phyloP scores from a whole-genome alignment of 345 rosid genomes.

The Erucastrum elatum region DNA sequence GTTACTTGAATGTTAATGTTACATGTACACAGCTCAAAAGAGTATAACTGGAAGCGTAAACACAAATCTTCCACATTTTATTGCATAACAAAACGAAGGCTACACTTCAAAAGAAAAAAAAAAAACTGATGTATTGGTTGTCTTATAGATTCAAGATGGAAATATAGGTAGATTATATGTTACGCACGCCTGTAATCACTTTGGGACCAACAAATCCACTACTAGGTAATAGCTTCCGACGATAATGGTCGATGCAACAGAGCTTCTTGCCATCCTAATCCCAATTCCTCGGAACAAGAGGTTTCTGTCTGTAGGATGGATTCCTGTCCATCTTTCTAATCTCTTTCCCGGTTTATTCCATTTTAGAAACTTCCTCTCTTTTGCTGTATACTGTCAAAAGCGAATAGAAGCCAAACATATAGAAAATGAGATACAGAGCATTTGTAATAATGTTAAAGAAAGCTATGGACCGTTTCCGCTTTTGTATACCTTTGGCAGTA shows the following conservation, averaged over 20 bases:
- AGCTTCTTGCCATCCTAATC: conserved; percentile 70
- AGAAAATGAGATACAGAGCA: not conserved
- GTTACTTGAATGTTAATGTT: not conserved
- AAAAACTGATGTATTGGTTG: not conserved
- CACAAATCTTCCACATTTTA: not conserved
- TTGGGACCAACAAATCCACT: conserved; percentile 29
- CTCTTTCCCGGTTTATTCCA: conserved; percentile 77
- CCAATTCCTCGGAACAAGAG: conserved; percentile 68
- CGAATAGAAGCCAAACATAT: not conserved
- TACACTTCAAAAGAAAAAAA: not conserved
- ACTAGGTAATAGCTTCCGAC: conserved; percentile 70
- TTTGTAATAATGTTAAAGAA: not conserved
- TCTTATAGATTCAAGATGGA: not conserved
- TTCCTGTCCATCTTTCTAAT: conserved; percentile 81
- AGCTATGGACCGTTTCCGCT: no score
- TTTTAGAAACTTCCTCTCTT: conserved; percentile 76
- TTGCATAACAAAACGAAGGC: not conserved
- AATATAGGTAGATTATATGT: not conserved
- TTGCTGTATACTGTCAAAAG: conserved; percentile 51
- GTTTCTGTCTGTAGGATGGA: conserved; percentile 85
- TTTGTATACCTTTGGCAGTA: conserved; percentile 96
- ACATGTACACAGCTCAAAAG: not conserved
- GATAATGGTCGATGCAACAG: conserved; percentile 59
- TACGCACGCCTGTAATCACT: not conserved
- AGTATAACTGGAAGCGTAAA: not conserved